Evolutionary conservation across 2,329 filamentous ascomycete species (phyloP).

Genomic region (Fusarium sp.): DNA sequence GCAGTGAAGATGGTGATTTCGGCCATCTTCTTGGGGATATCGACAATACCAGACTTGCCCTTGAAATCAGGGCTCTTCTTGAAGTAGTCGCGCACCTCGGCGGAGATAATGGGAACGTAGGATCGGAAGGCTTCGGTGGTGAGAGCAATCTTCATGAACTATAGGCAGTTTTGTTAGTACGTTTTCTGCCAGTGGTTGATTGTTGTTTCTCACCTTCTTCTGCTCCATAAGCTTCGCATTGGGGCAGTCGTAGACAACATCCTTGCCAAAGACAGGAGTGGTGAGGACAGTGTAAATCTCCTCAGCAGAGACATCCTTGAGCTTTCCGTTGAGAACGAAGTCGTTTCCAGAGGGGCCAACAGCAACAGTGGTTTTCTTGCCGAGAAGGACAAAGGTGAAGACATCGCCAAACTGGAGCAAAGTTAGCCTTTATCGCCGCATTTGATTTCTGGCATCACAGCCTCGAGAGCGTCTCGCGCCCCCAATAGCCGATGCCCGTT

Average conservation of each 20-base stretch:
- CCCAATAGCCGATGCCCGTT: neutral
- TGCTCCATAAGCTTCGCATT: slow-evolving; percentile 96
- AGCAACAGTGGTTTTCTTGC: slow-evolving; percentile 90
- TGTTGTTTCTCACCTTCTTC: slow-evolving; percentile 78
- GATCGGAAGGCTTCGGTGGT: slow-evolving; percentile 80
- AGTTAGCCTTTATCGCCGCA: slow-evolving; percentile 26
- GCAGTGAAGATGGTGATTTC: slow-evolving; percentile 94
- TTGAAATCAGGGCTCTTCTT: slow-evolving; percentile 77
- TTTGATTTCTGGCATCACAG: neutral
- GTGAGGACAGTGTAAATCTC: slow-evolving; percentile 88
- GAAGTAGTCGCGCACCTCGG: slow-evolving; percentile 81
- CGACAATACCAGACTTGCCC: slow-evolving; percentile 75
- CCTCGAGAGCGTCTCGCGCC: neutral
- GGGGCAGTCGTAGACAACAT: slow-evolving; percentile 92
- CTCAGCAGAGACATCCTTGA: slow-evolving; percentile 90
- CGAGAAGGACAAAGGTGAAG: slow-evolving; percentile 90
- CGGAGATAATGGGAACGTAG: slow-evolving; percentile 84
- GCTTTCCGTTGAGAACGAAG: slow-evolving; percentile 92
- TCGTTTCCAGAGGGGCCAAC: slow-evolving; percentile 88
- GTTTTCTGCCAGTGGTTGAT: neutral
- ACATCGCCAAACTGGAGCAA: slow-evolving; percentile 81
- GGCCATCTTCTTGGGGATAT: slow-evolving; percentile 83
- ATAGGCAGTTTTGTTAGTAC: slow-evolving; percentile 34
- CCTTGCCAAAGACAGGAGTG: slow-evolving; percentile 81
- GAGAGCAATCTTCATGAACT: slow-evolving; percentile 87